Base-by-base conservation (phyloP, 1,284 basidiomycete genomes). In the Leccinum laetum region DNA sequence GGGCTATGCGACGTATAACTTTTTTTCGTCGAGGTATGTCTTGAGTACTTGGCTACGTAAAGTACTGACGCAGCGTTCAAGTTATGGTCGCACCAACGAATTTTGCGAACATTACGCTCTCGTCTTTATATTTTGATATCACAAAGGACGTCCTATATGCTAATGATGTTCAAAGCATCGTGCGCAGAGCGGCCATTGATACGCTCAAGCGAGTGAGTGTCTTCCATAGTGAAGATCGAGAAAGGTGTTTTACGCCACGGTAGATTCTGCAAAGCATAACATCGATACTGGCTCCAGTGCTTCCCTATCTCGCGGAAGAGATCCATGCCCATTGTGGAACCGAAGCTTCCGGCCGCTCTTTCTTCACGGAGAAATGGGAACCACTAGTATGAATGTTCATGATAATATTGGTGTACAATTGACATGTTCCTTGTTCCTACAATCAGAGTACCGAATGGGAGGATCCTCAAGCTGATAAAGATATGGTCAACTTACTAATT, bases 251-350 rank as follows among this genome's bases (percentile, higher is more conserved):
- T 14, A 66, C n/a, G 24, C 49, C 7, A 26, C 9, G 37, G 26
- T n/a, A 95, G 93, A 82, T 91, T 44, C 77, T 98, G 61, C 78
- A 82, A 26, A 89, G 87, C 1, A 85, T 96, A 78, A 86, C 86
- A 0, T 84, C 84, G 6, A 84, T 96, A 14, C 81, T 97, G 55
- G 94, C 95, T 0, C 98, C 97, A 0, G 89, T 99, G 35, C 82
- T 93, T 5, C 97, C 98, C 2, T 93, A 98, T 74, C 84, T 99
- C 3, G 93, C 95, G 0, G 96, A 99, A 79, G 97, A 99, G 75
- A 87, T 98, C 60, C 84, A 93, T 75, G 32, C 75, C 79, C 72
- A 78, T 11, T 35, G 62, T 49, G 29, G 44, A 32, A 59, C 68
- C 72, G 79, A 64, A 69, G 71, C 21, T 73, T 73, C 18, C 72